Evolutionary conservation across 768 basidiomycete genomes (phyloP).

Genomic region (Suillus decipiens): DNA sequence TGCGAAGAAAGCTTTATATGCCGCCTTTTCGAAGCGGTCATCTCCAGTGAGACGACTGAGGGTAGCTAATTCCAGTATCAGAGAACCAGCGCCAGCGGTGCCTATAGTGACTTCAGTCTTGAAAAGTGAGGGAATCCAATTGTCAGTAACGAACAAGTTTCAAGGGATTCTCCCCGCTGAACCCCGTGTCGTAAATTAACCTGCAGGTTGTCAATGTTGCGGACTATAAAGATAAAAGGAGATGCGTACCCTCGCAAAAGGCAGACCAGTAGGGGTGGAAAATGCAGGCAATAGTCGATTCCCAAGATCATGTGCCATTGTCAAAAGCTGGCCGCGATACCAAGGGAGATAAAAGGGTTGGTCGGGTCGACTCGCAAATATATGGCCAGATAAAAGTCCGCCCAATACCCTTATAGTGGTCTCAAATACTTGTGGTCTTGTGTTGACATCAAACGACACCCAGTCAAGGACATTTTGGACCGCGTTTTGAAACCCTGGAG

Average conservation of each 20-base stretch:
- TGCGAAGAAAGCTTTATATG: constrained; percentile 88
- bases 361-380: constrained; percentile 66
- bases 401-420: constrained; percentile 94
- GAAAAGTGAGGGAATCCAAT: neutral
- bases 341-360: constrained; percentile 78
- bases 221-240: constrained; percentile 10
- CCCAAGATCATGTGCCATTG: constrained; percentile 86
- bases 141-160: constrained; percentile 69
- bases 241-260: constrained; percentile 75
- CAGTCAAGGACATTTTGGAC: constrained; percentile 78
- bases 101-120: constrained; percentile 45
- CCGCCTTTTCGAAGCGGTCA: constrained; percentile 85
- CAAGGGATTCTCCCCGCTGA: constrained; percentile 68
- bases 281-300: constrained; percentile 88
- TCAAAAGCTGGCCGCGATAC: constrained; percentile 80
- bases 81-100: constrained; percentile 89
- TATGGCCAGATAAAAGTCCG: constrained; percentile 83
- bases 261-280: constrained; percentile 86
- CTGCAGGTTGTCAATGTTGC: constrained; percentile 36
- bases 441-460: constrained; percentile 92
- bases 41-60: constrained; percentile 90
- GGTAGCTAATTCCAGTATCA: constrained; percentile 94
- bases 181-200: constrained; percentile 85
- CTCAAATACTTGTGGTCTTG: constrained; percentile 98
- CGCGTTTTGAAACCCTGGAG: constrained; percentile 77